These are phyloP conservation scores for Phytophthora hybrid DNA, from an alignment of 352 stramenopile genomes.

Conservation along the genomic window DNA sequence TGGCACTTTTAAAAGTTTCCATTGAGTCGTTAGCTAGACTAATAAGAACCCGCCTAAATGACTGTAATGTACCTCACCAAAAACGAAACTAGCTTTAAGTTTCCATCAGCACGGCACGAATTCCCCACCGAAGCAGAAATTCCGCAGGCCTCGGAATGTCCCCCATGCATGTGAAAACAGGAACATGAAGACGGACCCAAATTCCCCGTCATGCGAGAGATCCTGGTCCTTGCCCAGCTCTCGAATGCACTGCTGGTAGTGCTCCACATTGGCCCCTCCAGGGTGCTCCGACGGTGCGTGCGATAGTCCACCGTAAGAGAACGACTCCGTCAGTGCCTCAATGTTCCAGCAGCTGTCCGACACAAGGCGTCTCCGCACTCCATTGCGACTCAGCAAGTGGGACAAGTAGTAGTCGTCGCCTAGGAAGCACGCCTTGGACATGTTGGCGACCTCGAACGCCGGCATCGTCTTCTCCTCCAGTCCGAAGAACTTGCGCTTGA, in stretches of 20 bases:
- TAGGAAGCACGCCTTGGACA: conserved; percentile 60
- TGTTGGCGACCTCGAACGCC: conserved; percentile 51
- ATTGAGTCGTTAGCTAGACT: too few relatives aligned
- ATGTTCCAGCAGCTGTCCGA: conserved; percentile 68
- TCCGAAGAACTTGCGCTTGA: conserved; percentile 62
- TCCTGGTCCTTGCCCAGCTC: conserved; percentile 55
- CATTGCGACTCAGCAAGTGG: conserved; percentile 50
- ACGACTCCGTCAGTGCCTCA: conserved; percentile 28
- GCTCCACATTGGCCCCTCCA: conserved; percentile 62
- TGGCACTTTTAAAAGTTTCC: too few relatives aligned
- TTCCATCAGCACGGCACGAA: conserved; percentile 57
- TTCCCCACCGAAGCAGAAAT: conserved; percentile 29
- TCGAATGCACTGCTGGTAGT: conserved; percentile 68
- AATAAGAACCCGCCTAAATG: too few relatives aligned
- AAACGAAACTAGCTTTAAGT: too few relatives aligned
- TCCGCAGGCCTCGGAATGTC: conserved; percentile 34
- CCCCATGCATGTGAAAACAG: conserved; percentile 52
- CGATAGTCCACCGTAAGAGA: conserved; percentile 45
- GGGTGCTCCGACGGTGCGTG: conserved; percentile 44
- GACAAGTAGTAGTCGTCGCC: conserved; percentile 69
- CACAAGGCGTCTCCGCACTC: conserved; percentile 52
- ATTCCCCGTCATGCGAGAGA: conserved; percentile 58
- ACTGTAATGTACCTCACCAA: too few relatives aligned
- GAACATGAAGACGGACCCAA: conserved; percentile 49
- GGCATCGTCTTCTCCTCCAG: conserved; percentile 37